Conservation (phyloP, 2,329 filamentous ascomycete genomes). For the Hypoxylon sp. region DNA sequence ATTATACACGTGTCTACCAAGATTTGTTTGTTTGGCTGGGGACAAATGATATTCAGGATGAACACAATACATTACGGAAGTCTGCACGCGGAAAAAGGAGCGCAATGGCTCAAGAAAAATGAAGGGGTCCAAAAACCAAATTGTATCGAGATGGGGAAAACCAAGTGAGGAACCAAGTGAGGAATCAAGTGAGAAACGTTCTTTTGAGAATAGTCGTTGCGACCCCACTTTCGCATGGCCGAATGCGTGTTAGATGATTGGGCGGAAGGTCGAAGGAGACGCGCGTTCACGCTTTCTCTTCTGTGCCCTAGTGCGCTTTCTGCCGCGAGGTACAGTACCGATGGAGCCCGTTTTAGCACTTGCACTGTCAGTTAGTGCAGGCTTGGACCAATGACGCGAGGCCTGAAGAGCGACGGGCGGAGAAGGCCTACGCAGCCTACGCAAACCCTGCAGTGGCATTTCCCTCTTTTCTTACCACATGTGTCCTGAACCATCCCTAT, state of each 20-base stretch:
- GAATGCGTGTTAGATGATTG: slow-evolving; percentile 47
- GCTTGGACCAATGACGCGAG: slow-evolving; percentile 32
- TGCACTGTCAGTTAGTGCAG: slow-evolving; percentile 35
- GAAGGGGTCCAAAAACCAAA: slow-evolving; percentile 21
- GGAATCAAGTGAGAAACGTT: slow-evolving; percentile 1
- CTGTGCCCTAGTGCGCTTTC: slow-evolving; percentile 40
- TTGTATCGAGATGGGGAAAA: slow-evolving; percentile 18
- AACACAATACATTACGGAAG: background rate
- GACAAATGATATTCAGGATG: background rate
- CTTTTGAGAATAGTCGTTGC: slow-evolving; percentile 33
- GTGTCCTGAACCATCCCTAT: slow-evolving; percentile 34
- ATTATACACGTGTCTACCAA: slow-evolving; percentile 24
- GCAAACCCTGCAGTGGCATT: slow-evolving; percentile 32
- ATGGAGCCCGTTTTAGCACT: slow-evolving; percentile 18
- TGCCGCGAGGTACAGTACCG: slow-evolving; percentile 43
- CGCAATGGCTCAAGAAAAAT: background rate
- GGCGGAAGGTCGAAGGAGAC: slow-evolving; percentile 43
- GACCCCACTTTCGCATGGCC: slow-evolving; percentile 39
- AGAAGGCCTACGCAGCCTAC: slow-evolving; percentile 47
- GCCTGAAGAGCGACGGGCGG: slow-evolving; percentile 31
- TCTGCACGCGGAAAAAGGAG: background rate
- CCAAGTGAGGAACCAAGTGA: slow-evolving; percentile 15
- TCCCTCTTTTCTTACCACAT: slow-evolving; percentile 36
- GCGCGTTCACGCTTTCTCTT: slow-evolving; percentile 50
- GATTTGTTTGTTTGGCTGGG: slow-evolving; percentile 3